A percentile compares a stretch with the other conserved stretches of the same genome.
Evolutionary conservation across 2,329 filamentous ascomycete genomes (phyloP).

Genomic region (Domatiomyces globalis): DNA sequence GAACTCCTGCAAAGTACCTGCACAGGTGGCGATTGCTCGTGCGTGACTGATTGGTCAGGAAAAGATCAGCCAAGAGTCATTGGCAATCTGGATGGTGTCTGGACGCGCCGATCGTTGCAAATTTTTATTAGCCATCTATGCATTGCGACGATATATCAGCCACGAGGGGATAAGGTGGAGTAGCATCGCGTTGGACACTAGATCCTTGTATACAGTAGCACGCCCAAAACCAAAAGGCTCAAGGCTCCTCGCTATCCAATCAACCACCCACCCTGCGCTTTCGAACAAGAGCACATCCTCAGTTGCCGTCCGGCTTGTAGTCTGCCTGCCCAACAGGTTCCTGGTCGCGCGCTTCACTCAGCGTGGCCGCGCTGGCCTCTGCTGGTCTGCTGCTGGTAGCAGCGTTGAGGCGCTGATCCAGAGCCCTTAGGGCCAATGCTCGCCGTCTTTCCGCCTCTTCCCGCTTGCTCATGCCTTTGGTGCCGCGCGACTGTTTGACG

Average conservation of each 20-base stretch:
- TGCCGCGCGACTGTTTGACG: constrained; percentile 34
- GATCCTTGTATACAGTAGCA: neutral
- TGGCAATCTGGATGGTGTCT: too few relatives aligned
- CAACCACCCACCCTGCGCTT: neutral
- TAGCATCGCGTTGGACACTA: neutral
- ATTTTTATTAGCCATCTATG: too few relatives aligned
- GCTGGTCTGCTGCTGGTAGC: constrained; percentile 37
- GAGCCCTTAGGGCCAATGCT: constrained; percentile 73
- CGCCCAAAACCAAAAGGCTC: neutral
- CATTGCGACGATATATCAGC: neutral
- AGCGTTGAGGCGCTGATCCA: constrained; percentile 85
- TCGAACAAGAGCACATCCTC: neutral
- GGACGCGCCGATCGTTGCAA: too few relatives aligned
- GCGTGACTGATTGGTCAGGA: neutral
- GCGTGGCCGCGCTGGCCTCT: constrained; percentile 20
- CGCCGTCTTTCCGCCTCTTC: constrained; percentile 85
- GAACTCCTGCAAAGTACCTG: too few relatives aligned
- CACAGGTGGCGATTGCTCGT: neutral
- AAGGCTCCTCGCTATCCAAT: neutral
- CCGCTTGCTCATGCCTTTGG: constrained; percentile 49
- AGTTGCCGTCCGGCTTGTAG: constrained; percentile 29
- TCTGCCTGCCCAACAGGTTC: constrained; percentile 25
- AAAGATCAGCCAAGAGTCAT: neutral
- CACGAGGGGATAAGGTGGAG: neutral
- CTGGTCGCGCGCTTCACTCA: constrained; percentile 21